Base-by-base conservation (phyloP, 2,329 filamentous ascomycete species). In the Microsporum audouinii region DNA sequence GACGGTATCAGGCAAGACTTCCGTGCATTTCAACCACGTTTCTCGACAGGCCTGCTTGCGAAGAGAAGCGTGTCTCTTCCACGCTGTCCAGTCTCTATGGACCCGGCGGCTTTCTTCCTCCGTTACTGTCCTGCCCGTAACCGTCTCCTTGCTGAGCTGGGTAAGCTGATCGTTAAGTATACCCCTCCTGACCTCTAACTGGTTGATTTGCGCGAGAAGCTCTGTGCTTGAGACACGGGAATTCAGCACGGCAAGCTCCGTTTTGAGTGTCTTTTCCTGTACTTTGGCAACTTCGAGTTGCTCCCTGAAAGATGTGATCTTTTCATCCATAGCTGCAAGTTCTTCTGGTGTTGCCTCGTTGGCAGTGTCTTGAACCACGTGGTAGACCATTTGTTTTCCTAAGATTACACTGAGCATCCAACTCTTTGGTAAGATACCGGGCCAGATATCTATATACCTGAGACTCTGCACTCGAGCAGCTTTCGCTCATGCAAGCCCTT, bases 311-410 rank as follows among this genome's bases (percentile, higher is more conserved):
- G 70, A 64, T 8, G 73, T 69, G 63, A 82, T 82, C 36, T 77
- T 71, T n/a, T 71, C 65, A 60, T 82, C 78, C 65, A 84, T 76
- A 14, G 72, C 71, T 45, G 76, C 72, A 47, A 84, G 75, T 53
- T 78, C 71, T 61, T 80, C 77, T 5, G 79, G 73, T 1, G 77
- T 76, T 51, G 73, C 70, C 31, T 77, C 75, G 45, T 82, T 78
- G 12, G 76, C 70, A 41, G 79, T 73, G 60, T 82, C 76, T 77
- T 86, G 73, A 23, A 77, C 61, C 39, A 78, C 75, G 70, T 86
- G 83, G 68, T 85, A 86, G 62, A 86, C 82, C 43, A 78, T 75
- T 66, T 85, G 83, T 71, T 85, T 86, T 23, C 83, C 83, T 82
- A 63, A 0, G 5, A 55, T 17, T 34, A 33, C n/a, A 53, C 12